Evolutionary conservation across 2,329 filamentous ascomycete genomes (phyloP).

Genomic region (Aspergillus sergii): DNA sequence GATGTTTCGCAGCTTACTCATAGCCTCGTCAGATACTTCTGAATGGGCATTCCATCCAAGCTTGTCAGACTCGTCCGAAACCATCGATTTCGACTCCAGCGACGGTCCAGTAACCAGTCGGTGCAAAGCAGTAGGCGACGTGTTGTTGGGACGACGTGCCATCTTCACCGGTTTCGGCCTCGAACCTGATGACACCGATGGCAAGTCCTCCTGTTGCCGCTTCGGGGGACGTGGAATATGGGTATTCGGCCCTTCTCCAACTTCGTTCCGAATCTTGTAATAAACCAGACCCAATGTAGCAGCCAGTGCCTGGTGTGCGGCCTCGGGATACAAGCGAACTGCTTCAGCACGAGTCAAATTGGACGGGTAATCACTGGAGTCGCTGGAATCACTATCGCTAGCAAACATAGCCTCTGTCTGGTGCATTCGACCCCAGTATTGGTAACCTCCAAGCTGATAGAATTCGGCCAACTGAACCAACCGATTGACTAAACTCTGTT

Average conservation of each 20-base stretch:
- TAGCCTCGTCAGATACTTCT: slow-evolving; percentile 41
- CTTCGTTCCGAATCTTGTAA: slow-evolving; percentile 45
- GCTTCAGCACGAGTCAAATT: slow-evolving; percentile 40
- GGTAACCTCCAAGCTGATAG: slow-evolving; percentile 42
- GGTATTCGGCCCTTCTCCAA: slow-evolving; percentile 36
- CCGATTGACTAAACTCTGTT: slow-evolving; percentile 38
- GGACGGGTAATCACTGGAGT: slow-evolving; percentile 40
- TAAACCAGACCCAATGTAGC: slow-evolving; percentile 44
- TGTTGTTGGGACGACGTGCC: slow-evolving; percentile 33
- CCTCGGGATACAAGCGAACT: slow-evolving; percentile 39
- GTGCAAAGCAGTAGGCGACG: slow-evolving; percentile 35
- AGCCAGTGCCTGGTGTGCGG: slow-evolving; percentile 43
- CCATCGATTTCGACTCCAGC: slow-evolving; percentile 35
- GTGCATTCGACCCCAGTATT: slow-evolving; percentile 43
- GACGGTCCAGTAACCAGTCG: slow-evolving; percentile 37
- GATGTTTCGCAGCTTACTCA: slow-evolving; percentile 41
- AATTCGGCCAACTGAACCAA: slow-evolving; percentile 43
- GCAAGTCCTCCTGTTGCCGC: slow-evolving; percentile 38
- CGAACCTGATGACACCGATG: slow-evolving; percentile 32
- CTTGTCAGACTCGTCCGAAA: slow-evolving; percentile 36
- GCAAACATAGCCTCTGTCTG: slow-evolving; percentile 30
- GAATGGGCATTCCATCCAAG: slow-evolving; percentile 40
- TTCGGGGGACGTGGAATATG: slow-evolving; percentile 37
- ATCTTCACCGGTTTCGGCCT: slow-evolving; percentile 41
- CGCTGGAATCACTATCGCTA: slow-evolving; percentile 42